A percentile compares a stretch with the other conserved stretches of the same genome.
phyloP scores from a whole-genome alignment of 1,284 basidiomycete species.

The Microbotryum scabiosae region DNA sequence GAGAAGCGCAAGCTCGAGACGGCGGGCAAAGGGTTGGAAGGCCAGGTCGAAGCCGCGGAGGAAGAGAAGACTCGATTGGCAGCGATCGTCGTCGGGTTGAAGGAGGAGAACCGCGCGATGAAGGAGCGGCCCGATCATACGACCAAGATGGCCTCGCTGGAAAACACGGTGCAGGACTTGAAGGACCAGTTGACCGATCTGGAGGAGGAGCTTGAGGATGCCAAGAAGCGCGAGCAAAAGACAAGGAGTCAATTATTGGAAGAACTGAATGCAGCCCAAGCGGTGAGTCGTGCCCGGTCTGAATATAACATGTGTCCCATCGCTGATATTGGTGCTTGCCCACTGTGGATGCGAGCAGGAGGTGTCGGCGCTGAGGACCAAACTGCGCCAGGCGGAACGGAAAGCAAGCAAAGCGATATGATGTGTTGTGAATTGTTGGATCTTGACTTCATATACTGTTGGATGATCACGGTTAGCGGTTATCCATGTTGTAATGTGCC shows the following conservation, averaged over 20 bases:
- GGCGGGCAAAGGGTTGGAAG: slow-evolving; percentile 10
- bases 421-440: no score
- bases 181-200: slow-evolving; percentile 27
- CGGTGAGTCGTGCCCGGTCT: no score
- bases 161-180: slow-evolving; percentile 22
- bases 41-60: slow-evolving; percentile 7
- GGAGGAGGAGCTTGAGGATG: slow-evolving; percentile 31
- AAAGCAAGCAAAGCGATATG: background rate
- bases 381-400: slow-evolving; percentile 21
- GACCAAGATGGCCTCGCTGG: background rate
- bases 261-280: slow-evolving; percentile 4
- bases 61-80: slow-evolving; percentile 1
- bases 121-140: background rate
- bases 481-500: no score
- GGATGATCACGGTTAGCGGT: no score
- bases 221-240: slow-evolving; percentile 26
- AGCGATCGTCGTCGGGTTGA: background rate
- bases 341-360: slow-evolving; percentile 9
- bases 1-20: slow-evolving; percentile 23
- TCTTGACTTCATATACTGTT: no score
- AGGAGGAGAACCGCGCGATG: background rate
- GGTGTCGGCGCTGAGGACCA: slow-evolving; percentile 11
- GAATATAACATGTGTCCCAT: no score
- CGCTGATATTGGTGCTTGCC: no score
- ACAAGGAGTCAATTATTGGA: slow-evolving; percentile 26